Evolutionary conservation across 1,284 basidiomycete species (phyloP), one percentile per base, ranked within the genome.

Genomic region (Tetrapyrgos nigripes): DNA sequence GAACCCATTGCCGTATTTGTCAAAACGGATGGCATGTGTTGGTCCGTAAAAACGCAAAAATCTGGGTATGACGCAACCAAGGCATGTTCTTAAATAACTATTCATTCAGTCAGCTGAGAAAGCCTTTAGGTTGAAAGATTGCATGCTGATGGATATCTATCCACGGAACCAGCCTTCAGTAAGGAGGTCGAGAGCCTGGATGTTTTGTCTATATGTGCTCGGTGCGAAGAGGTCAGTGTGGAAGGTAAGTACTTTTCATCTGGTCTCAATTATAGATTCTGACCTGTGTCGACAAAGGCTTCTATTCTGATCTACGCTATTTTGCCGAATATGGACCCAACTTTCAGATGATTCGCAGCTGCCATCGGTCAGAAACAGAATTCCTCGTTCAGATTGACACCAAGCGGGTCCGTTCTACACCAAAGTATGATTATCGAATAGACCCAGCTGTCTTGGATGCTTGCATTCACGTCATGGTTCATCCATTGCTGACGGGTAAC

Each of bases 381-480:
- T 40, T 40, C 37, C 6, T 40, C 19, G 37, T 40, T n/a, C 14
- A 40, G 19, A n/a, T 40, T 5, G 17, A 40, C 17, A 40, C 37
- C 17, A 40, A n/a, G 19, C 13, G 37, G 19, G 14, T 4, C 14
- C 37, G 37, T 40, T 17, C 37, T 17, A 40, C 37, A n/a, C 37
- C 37, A 9, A 17, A 11, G 4, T 40, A 56, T 6, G 55, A 65
- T 2, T 78, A 76, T 48, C 50, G 70, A 24, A 58, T 80, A 14
- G 76, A 81, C 56, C 80, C 80, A 2, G 78, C 76, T 4, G 70
- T 81, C 24, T 64, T 78, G 10, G 76, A 79, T 57, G 68, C 75
- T 1, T 69, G 70, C 17, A 57, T 77, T 9, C 76, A 78, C 56
- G 62, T 69, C 11, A 52, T 66, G 17, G 67, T 70, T 1, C 70